Percentiles rank a stretch among this genome's conserved stretches.
phyloP scores from a whole-genome alignment of 257 asterid species.

The Nicotiana knightiana region DNA sequence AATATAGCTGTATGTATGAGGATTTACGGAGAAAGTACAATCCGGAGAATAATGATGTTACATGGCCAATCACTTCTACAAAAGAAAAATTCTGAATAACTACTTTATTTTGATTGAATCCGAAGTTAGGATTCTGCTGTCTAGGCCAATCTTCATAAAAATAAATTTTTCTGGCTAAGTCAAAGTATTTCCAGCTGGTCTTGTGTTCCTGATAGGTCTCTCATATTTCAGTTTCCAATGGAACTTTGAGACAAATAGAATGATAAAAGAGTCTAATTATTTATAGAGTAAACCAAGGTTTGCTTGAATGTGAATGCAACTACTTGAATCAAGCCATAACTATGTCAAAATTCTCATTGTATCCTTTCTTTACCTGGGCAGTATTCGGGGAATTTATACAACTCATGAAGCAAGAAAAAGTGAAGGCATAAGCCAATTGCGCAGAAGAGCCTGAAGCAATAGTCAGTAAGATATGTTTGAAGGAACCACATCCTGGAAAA shows the following conservation, averaged over 20 bases:
- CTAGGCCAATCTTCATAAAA: background rate
- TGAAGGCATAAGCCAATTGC: conserved; percentile 12
- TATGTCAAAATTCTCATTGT: background rate
- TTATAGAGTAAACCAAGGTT: background rate
- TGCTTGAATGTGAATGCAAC: background rate
- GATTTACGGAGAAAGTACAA: background rate
- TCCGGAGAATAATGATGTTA: background rate
- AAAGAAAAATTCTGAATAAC: background rate
- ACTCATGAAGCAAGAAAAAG: conserved; percentile 31
- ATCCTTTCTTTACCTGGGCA: background rate
- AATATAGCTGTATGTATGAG: background rate
- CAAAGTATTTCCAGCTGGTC: background rate
- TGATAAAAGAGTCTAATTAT: background rate
- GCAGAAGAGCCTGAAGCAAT: background rate
- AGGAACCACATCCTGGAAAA: background rate
- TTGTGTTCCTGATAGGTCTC: background rate
- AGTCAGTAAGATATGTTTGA: background rate
- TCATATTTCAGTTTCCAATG: background rate
- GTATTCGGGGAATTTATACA: conserved; percentile 32
- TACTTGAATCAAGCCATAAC: background rate
- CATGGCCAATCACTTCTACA: background rate
- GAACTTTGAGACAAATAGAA: background rate
- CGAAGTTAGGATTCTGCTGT: background rate
- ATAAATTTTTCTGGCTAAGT: background rate
- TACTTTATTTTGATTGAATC: background rate